Conservation (phyloP, 495 filamentous ascomycete genomes). For the Penicillium robsamsonii region DNA sequence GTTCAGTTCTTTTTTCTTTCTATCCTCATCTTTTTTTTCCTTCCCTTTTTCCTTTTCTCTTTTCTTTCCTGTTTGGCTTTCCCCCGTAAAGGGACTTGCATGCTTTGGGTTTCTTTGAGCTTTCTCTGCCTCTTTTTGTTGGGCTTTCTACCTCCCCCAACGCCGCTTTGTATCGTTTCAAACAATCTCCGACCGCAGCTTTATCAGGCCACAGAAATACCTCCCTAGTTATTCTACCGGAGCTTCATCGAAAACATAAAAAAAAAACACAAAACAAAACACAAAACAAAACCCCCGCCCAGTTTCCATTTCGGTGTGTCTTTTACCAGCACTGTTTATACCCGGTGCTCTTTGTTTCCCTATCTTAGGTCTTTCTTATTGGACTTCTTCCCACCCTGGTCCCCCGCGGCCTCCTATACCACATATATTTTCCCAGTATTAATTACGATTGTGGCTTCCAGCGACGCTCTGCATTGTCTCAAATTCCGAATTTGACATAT, state of each 20-base stretch:
- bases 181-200: slow-evolving; percentile 13
- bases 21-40: slow-evolving; percentile 20
- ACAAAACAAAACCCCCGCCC: background rate
- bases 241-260: background rate
- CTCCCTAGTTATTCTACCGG: background rate
- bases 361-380: slow-evolving; percentile 10
- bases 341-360: slow-evolving; percentile 18
- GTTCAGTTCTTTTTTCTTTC: slow-evolving; percentile 19
- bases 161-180: slow-evolving; percentile 9
- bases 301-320: slow-evolving; percentile 2
- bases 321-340: slow-evolving; percentile 11
- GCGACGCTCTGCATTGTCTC: slow-evolving; percentile 12
- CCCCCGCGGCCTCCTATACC: slow-evolving; percentile 16
- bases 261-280: background rate
- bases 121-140: slow-evolving; percentile 10
- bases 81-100: slow-evolving; percentile 13
- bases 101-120: slow-evolving; percentile 14
- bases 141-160: slow-evolving; percentile 6
- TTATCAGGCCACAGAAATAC: background rate
- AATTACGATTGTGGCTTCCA: slow-evolving; percentile 16
- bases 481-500: slow-evolving; percentile 13
- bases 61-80: slow-evolving; percentile 19
- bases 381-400: slow-evolving; percentile 4
- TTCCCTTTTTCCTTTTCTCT: slow-evolving; percentile 17
- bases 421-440: slow-evolving; percentile 10